phyloP scores from a whole-genome alignment of 2,329 filamentous ascomycete species.

The Cladobotryum protrusum region DNA sequence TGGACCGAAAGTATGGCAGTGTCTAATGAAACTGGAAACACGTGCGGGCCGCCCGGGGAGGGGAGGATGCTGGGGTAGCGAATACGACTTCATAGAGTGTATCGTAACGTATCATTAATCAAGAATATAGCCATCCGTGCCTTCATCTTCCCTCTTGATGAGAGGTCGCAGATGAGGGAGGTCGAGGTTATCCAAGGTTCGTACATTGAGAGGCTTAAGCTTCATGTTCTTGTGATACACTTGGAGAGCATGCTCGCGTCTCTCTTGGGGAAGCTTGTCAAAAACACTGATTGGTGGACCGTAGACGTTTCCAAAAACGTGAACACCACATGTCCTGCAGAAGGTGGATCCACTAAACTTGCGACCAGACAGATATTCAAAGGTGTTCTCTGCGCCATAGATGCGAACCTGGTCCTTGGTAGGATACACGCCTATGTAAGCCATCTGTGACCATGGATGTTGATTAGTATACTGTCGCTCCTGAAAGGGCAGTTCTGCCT shows the following conservation, averaged over 20 bases:
- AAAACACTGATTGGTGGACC: slow-evolving; percentile 24
- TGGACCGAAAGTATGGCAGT: no score
- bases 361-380: slow-evolving; percentile 19
- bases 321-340: slow-evolving; percentile 26
- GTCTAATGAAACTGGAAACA: no score
- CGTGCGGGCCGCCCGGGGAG: no score
- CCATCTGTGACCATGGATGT: slow-evolving; percentile 15
- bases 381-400: slow-evolving; percentile 18
- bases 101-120: neutral
- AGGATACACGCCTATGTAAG: slow-evolving; percentile 24
- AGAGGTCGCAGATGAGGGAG: neutral
- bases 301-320: slow-evolving; percentile 22
- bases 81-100: no score
- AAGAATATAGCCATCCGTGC: slow-evolving; percentile 21
- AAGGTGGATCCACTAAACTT: slow-evolving; percentile 16
- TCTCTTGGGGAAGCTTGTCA: slow-evolving; percentile 20
- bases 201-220: slow-evolving; percentile 21
- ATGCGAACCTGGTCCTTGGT: slow-evolving; percentile 22
- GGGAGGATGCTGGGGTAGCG: no score
- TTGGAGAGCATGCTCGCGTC: slow-evolving; percentile 15
- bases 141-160: slow-evolving; percentile 17
- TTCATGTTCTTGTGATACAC: slow-evolving; percentile 19
- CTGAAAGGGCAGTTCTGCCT: neutral
- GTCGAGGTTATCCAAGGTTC: slow-evolving; percentile 18
- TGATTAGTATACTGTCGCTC: neutral